A percentile compares a stretch with the other conserved stretches of the same genome.
These are phyloP conservation scores for Cercospora sojina DNA, from an alignment of 2,329 filamentous ascomycete genomes.

Conservation along the genomic window DNA sequence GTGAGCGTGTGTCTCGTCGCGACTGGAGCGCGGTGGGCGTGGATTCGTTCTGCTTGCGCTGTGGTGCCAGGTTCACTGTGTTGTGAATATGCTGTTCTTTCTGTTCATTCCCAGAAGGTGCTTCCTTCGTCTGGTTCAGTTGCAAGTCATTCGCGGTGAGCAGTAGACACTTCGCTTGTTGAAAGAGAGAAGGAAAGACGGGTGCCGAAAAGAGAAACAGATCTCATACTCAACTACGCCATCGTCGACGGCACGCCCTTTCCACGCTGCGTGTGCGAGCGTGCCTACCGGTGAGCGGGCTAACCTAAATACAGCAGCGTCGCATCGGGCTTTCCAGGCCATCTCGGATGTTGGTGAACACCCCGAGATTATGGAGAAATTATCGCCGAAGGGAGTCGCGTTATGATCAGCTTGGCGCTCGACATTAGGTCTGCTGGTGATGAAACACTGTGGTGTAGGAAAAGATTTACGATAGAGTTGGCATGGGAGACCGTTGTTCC, in stretches of 20 bases:
- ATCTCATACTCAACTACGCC: background rate
- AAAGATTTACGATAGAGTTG: background rate
- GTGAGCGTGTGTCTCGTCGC: background rate
- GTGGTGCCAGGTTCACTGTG: background rate
- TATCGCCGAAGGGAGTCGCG: background rate
- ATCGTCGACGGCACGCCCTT: background rate
- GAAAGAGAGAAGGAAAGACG: background rate
- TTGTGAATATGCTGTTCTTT: background rate
- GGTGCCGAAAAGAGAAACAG: background rate
- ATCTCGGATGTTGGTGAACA: background rate
- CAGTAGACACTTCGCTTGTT: background rate
- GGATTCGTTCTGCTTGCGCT: background rate
- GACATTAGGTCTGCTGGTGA: background rate
- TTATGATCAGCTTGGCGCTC: background rate
- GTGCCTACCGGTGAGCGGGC: background rate
- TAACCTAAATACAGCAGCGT: constrained; percentile 3
- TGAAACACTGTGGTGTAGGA: background rate
- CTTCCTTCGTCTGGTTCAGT: background rate
- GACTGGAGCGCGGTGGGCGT: background rate
- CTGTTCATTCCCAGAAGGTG: background rate
- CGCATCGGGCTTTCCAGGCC: background rate
- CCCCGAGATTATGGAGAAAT: background rate
- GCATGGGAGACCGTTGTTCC: background rate
- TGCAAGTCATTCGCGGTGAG: background rate
- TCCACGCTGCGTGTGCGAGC: background rate